phyloP scores from a whole-genome alignment of 169 alveolate species.

The Blepharisma undulans region DNA sequence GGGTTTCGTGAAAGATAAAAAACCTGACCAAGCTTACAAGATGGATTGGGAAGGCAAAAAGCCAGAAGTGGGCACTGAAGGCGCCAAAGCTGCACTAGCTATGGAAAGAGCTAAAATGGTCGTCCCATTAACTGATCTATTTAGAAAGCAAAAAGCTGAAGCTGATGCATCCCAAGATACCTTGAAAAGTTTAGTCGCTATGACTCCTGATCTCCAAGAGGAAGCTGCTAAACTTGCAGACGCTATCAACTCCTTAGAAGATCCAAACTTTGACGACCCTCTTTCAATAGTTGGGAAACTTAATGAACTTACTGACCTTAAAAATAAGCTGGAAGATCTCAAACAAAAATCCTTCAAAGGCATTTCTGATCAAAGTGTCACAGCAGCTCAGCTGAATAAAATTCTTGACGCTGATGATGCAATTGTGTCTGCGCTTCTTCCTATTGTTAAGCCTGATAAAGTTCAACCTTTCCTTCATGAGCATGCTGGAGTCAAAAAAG shows the following conservation, averaged over 20 bases:
- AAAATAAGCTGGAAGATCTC: not conserved
- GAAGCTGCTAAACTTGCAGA: not conserved
- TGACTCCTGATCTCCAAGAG: not conserved
- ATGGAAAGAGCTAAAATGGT: not conserved
- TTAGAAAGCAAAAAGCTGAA: not conserved
- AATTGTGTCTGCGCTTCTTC: not conserved
- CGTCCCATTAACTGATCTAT: not conserved
- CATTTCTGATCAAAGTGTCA: not conserved
- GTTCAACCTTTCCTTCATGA: not conserved
- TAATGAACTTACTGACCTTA: not conserved
- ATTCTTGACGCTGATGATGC: not conserved
- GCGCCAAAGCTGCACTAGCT: not conserved
- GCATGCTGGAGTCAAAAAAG: not conserved
- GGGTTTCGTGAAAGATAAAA: not conserved
- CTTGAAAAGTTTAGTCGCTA: not conserved
- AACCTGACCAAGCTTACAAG: not conserved
- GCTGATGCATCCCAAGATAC: not conserved
- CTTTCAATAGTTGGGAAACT: not conserved
- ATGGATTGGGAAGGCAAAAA: slow-evolving; percentile 25
- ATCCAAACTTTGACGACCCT: not conserved
- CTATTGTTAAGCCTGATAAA: not conserved
- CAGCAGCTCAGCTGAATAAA: not conserved
- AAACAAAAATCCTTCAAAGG: not conserved
- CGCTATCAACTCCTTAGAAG: not conserved
- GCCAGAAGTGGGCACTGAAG: not conserved